Evolutionary conservation across 257 asterid species (phyloP), one percentile per base, ranked within the genome.

Genomic region (Gardenia jasminoides): DNA sequence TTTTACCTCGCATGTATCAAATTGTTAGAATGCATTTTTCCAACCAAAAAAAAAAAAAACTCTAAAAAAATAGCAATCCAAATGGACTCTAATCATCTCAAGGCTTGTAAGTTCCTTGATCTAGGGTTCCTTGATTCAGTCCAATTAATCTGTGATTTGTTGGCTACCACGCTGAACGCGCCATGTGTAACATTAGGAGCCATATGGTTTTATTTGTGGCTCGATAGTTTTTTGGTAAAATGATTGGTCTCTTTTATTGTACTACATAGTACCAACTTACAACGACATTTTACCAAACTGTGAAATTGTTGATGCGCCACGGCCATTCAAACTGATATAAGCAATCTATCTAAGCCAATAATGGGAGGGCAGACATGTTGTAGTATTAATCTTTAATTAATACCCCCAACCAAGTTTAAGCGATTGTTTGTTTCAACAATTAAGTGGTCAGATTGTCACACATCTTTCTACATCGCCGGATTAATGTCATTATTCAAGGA

Each of bases 111-210:
- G 41, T 36, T 36, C 41, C 41, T 36, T 36, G 41, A 36, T 36
- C 41, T 2, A 36, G n/a, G n/a, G n/a, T n/a, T n/a, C n/a, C 28
- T 58, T 20, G 30, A 58, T 58, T 19, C 66, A 59, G n/a, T 59
- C 30, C 15, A 24, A 2, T 2, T 24, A 12, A 24, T 30, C n/a
- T 41, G 19, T 16, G 65, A 58, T 22, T 56, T 22, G 10, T 39
- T 73, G 74, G 78, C 68, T 44, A 30, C 68, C 30, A 64, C 68
- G 75, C 16, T 72, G 43, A 66, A 16, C 47, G 74, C 66, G 85
- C 58, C 83, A 75, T 64, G 88, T 80, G 86, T 78, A 68, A 24
- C 58, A 50, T 74, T 70, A 56, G 48, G 65, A 79, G 74, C 87
- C 87, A 83, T 76, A 76, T 24, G 13, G 1, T 74, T 52, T 65